Percentiles rank a stretch among this genome's conserved stretches.
Conservation (phyloP, 768 basidiomycete genomes). For the Cubamyces sp. region DNA sequence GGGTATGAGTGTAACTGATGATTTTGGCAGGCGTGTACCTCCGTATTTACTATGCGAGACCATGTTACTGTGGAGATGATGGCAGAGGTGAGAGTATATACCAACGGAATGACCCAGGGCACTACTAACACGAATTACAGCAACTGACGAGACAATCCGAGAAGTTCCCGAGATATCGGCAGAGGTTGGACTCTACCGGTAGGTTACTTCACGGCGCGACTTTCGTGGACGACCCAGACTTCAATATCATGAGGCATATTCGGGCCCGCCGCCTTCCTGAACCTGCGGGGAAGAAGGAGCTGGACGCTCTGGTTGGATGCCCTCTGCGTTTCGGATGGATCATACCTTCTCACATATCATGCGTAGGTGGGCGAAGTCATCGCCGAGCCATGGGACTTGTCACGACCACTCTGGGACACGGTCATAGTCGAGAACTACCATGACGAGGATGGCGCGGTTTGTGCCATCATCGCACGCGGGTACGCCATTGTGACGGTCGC, state of each 20-base stretch:
- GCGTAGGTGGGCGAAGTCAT: conserved; percentile 29
- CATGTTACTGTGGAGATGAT: conserved; percentile 14
- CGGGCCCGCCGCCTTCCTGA: conserved; percentile 24
- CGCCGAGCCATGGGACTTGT: conserved; percentile 29
- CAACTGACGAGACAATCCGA: conserved; percentile 13
- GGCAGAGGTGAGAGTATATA: background rate
- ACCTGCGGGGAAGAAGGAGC: conserved; percentile 28
- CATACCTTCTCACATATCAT: background rate
- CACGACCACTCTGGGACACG: conserved; percentile 28
- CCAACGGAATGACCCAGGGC: no score
- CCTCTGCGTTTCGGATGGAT: background rate
- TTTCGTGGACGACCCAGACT: conserved; percentile 31
- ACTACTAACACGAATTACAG: background rate
- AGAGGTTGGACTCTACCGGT: conserved; percentile 24
- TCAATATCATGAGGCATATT: conserved; percentile 26
- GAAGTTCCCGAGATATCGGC: conserved; percentile 29
- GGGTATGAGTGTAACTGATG: background rate
- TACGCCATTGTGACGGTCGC: conserved; percentile 1
- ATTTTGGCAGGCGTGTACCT: conserved; percentile 18
- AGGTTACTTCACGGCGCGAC: conserved; percentile 28
- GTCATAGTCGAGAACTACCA: conserved; percentile 29
- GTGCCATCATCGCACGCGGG: conserved; percentile 28
- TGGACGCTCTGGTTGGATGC: conserved; percentile 26
- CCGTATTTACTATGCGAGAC: conserved; percentile 12
- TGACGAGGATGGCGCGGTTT: conserved; percentile 29